A percentile compares a stretch with the other conserved stretches of the same genome.
phyloP scores from a whole-genome alignment of 768 basidiomycete genomes.

The Naganishia friedmannii region DNA sequence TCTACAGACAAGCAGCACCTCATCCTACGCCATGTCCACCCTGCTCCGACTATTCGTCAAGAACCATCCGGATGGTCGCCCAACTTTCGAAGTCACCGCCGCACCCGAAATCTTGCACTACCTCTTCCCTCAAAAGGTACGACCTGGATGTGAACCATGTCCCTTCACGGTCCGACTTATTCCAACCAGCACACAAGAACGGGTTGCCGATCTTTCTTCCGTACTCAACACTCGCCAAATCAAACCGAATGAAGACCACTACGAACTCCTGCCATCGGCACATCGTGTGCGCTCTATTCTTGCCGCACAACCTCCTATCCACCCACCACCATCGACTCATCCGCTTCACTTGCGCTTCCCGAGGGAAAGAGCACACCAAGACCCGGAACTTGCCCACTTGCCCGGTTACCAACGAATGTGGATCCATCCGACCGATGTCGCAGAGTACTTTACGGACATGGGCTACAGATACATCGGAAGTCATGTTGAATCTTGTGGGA shows the following conservation, averaged over 20 bases:
- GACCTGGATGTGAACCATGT: slow-evolving; percentile 9
- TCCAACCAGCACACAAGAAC: slow-evolving; percentile 7
- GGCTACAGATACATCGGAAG: slow-evolving; percentile 10
- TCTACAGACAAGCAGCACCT: background rate
- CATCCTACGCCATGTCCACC: background rate
- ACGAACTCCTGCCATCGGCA: background rate
- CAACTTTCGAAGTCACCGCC: slow-evolving; percentile 16
- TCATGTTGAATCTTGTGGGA: slow-evolving; percentile 8
- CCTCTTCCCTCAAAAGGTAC: slow-evolving; percentile 4
- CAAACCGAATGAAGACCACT: slow-evolving; percentile 19
- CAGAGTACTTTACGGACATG: background rate
- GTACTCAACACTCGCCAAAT: slow-evolving; percentile 15
- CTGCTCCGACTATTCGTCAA: slow-evolving; percentile 14
- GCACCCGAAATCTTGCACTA: slow-evolving; percentile 5
- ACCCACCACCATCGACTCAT: slow-evolving; percentile 13
- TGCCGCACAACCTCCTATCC: background rate
- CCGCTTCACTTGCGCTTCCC: slow-evolving; percentile 1
- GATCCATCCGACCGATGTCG: slow-evolving; percentile 15
- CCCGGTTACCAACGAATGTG: slow-evolving; percentile 15
- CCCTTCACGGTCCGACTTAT: slow-evolving; percentile 4
- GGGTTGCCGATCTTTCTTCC: background rate
- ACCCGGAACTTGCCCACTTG: slow-evolving; percentile 1
- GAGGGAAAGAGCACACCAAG: background rate
- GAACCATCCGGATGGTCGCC: background rate
- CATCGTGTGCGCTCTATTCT: background rate